Conservation (phyloP, 2,329 filamentous ascomycete species). For the Mycosphaerella sp. region DNA sequence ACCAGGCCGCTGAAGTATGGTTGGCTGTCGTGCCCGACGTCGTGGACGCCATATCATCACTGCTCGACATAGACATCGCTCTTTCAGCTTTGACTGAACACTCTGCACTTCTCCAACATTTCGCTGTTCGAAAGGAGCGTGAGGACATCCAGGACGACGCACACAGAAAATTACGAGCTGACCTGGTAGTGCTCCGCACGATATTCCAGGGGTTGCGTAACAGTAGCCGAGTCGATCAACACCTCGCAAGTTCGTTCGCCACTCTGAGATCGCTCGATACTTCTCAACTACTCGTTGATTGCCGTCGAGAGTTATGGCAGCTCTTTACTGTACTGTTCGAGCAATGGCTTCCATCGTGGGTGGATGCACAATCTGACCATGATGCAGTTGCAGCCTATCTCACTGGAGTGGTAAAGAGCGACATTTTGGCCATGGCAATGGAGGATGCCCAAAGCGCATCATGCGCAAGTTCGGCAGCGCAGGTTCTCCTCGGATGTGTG, state of each 20-base stretch:
- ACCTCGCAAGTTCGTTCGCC: constrained; percentile 1
- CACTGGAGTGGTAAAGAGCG: constrained; percentile 2
- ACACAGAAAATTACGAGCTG: background rate
- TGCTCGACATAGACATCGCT: background rate
- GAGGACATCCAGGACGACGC: background rate
- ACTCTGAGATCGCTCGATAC: background rate
- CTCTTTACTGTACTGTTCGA: constrained; percentile 15
- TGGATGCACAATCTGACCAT: background rate
- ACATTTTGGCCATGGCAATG: constrained; percentile 12
- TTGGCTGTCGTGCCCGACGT: background rate
- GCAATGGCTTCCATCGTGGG: constrained; percentile 22
- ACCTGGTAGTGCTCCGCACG: constrained; percentile 9
- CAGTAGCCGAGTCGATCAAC: background rate
- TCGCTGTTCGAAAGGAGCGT: background rate
- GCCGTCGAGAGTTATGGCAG: constrained; percentile 15
- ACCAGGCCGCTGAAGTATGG: background rate
- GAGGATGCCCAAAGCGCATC: constrained; percentile 2
- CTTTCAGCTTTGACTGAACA: background rate
- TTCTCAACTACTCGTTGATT: background rate
- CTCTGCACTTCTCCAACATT: background rate
- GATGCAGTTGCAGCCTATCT: background rate
- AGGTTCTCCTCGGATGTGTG: constrained; percentile 13
- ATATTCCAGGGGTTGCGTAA: constrained; percentile 7
- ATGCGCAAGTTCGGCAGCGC: background rate
- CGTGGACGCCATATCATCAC: background rate